Evolutionary conservation across 2,329 filamentous ascomycete species (phyloP), one percentile per base, ranked within the genome.

Genomic region (Cyanodermella asteris): DNA sequence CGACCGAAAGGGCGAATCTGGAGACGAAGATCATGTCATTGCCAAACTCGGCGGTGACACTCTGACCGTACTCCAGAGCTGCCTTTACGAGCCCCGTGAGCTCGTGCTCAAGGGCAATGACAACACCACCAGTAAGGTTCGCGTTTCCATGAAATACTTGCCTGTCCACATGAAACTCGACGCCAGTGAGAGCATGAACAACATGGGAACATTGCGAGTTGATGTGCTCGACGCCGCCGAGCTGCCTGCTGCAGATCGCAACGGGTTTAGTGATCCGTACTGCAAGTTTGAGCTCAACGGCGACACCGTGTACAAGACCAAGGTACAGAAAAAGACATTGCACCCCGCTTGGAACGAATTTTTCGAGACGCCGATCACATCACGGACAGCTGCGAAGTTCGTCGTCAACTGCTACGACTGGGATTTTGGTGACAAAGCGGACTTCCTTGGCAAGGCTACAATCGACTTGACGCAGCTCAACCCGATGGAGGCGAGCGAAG

Each of bases 171-270:
- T 97, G 87, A 59, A 70, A 28, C 72, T 97, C 24, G 81, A 97
- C 41, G 76, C 87, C 0, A 80, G 72, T 39, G 87, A 97, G 51
- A 93, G 81, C 42, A 91, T 97, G 59, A 94, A 93, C 64, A 97
- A 97, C 51, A 91, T 91, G 68, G 87, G 87, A 31, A 82, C 71
- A 30, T 69, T 97, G 13, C 76, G 82, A 12, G 78, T 97, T n/a
- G 81, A 94, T 40, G 64, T 97, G 11, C 55, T 94, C 18, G 81
- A 91, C 46, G 87, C 72, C 11, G 55, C 65, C 6, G 72, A 91
- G 31, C 64, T 97, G n/a, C 87, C 87, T 6, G 72, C 87, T 2
- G 84, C 84, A 15, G 87, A 97, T 42, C 72, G 81, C 17, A 97
- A 97, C 43, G 87, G 87, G 37, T 94, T 75, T 61, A 93, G 81